Conservation (phyloP, 2,329 filamentous ascomycete genomes). For the Colletotrichum acutatum region DNA sequence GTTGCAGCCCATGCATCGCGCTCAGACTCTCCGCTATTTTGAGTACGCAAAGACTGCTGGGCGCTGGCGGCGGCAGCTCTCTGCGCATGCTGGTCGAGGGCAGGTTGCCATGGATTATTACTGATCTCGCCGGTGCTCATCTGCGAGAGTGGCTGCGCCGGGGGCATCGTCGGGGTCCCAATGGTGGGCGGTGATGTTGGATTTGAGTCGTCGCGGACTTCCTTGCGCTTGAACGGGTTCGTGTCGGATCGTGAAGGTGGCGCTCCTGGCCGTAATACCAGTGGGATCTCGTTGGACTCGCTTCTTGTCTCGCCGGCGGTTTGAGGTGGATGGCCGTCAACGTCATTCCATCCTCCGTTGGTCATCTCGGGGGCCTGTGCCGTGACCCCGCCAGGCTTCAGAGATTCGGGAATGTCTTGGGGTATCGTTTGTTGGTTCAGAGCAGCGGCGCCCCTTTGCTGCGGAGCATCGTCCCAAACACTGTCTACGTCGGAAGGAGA, state of each 20-base stretch:
- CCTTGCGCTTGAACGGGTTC: constrained; percentile 65
- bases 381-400: constrained; percentile 45
- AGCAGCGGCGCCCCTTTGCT: constrained; percentile 20
- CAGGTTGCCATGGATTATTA: constrained; percentile 59
- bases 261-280: constrained; percentile 44
- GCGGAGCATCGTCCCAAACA: constrained; percentile 40
- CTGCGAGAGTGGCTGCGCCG: constrained; percentile 53
- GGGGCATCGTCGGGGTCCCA: constrained; percentile 33
- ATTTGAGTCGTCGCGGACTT: constrained; percentile 42
- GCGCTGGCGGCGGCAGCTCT: not conserved
- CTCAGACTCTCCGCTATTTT: constrained; percentile 19
- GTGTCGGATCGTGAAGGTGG: constrained; percentile 49
- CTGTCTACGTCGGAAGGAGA: constrained; percentile 43
- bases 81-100: constrained; percentile 37
- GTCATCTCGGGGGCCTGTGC: constrained; percentile 39
- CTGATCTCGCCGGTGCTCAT: constrained; percentile 54
- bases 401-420: constrained; percentile 43
- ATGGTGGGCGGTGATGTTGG: constrained; percentile 31
- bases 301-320: constrained; percentile 6
- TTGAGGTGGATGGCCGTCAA: constrained; percentile 35
- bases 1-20: constrained; percentile 47
- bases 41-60: constrained; percentile 18
- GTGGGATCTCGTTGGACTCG: constrained; percentile 41
- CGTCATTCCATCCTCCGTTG: constrained; percentile 46
- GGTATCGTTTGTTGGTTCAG: constrained; percentile 6